Conservation (phyloP, 306 rosid species). For the Mucuna pruriens region DNA sequence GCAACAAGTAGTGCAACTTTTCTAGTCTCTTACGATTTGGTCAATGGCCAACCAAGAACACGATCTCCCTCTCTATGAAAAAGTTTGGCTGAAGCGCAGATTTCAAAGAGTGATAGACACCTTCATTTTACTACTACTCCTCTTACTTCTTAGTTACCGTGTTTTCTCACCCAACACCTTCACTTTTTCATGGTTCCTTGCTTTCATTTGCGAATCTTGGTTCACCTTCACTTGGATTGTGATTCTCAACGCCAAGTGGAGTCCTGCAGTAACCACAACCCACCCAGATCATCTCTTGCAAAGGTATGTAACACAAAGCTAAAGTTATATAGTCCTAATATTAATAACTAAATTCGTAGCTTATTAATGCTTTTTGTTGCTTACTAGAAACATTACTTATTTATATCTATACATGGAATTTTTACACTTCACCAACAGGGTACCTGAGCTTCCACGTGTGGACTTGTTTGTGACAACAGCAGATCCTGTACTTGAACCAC, state of each 20-base stretch:
- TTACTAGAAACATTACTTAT: not conserved
- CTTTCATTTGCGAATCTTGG: conserved; percentile 66
- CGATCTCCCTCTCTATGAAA: conserved; percentile 48
- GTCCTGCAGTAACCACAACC: conserved; percentile 50
- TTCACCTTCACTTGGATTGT: conserved; percentile 60
- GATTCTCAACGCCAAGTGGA: conserved; percentile 52
- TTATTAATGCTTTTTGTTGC: not conserved
- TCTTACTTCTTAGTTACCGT: conserved; percentile 53
- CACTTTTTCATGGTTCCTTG: conserved; percentile 55
- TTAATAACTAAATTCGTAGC: not conserved
- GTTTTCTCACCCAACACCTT: conserved; percentile 32
- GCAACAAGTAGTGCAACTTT: not conserved
- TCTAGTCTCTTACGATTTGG: not conserved
- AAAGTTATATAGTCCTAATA: not conserved
- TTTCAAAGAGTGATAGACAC: conserved; percentile 40
- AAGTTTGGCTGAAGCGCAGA: not conserved
- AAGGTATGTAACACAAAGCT: conserved; percentile 23
- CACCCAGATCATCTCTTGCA: conserved; percentile 54
- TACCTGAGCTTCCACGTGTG: conserved; percentile 59
- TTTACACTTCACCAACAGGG: conserved; percentile 34
- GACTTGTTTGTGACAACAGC: conserved; percentile 81
- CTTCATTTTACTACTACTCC: conserved; percentile 45
- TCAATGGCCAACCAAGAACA: conserved; percentile 23
- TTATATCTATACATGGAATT: not conserved
- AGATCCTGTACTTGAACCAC: conserved; percentile 62